Percentiles rank a stretch among this genome's conserved stretches.
These are phyloP conservation scores for Tephrocybe sp. DNA, from an alignment of 768 basidiomycete genomes.

Conservation along the genomic window DNA sequence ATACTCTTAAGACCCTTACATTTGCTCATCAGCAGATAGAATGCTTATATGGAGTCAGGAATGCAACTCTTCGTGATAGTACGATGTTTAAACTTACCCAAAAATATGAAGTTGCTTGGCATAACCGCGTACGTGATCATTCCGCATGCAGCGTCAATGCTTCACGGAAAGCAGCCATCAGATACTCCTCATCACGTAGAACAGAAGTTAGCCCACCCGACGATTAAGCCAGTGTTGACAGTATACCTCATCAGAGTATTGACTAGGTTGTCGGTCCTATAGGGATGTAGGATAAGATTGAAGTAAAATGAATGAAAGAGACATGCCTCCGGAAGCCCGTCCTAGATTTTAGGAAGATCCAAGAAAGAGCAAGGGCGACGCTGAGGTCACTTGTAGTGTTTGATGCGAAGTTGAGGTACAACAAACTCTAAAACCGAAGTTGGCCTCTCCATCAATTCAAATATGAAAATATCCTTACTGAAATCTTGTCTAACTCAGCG, in stretches of 20 bases:
- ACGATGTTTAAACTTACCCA: conserved; percentile 29
- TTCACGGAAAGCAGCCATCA: conserved; percentile 15
- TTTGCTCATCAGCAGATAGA: conserved; percentile 53
- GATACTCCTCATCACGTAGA: not conserved
- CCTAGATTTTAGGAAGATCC: conserved; percentile 42
- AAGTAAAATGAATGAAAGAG: not conserved
- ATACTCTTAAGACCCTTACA: conserved; percentile 27
- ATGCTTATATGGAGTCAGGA: conserved; percentile 22
- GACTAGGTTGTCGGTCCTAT: conserved; percentile 51
- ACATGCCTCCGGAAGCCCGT: conserved; percentile 49
- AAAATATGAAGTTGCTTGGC: conserved; percentile 54
- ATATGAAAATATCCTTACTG: conserved; percentile 26
- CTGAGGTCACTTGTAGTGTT: conserved; percentile 49
- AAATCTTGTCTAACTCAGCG: conserved; percentile 32
- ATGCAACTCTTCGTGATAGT: not conserved
- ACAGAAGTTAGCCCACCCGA: conserved; percentile 30
- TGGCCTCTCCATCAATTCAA: not conserved
- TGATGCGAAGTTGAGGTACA: conserved; percentile 52
- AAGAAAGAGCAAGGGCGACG: conserved; percentile 47
- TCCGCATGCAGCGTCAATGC: conserved; percentile 44
- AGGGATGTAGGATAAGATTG: not conserved
- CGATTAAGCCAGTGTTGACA: conserved; percentile 51
- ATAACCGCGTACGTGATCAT: conserved; percentile 46
- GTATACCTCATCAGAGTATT: conserved; percentile 46
- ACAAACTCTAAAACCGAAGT: conserved; percentile 32